Base-by-base conservation (phyloP, 2,329 filamentous ascomycete genomes). In the Taxawa tesnikishii region DNA sequence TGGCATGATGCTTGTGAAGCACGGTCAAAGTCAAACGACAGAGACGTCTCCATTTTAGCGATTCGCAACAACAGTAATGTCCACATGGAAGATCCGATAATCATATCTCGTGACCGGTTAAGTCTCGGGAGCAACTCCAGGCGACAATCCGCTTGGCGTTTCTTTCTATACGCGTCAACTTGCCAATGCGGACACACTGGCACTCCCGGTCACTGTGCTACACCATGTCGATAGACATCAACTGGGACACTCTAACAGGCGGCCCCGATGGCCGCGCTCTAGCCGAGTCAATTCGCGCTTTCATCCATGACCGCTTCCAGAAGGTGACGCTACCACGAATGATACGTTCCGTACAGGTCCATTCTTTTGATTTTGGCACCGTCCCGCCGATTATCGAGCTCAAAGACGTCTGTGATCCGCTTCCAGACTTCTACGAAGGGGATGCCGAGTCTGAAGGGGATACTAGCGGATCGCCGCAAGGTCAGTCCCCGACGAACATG, bases 221-320 rank as follows among this genome's bases (percentile, higher is more conserved):
- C 30, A 33, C 32, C 32, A 98, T 98, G 90, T 96, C 90, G 46
- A 88, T 98, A 64, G 87, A 96, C 53, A 79, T 98, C 55, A 85
- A 93, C 60, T 98, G 90, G 90, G 79, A 90, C 50, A 81, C 80
- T 40, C 73, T 96, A 51, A 96, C 88, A 14, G 78, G 76, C 40
- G 90, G 90, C 16, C 75, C 84, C 29, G 88, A 96, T 58, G 88
- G 90, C 34, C 70, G 77, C 42, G 81, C 75, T 33, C 75, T 94
- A 39, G 85, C 88, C 29, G 79, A 85, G 52, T 73, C 71, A 41
- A 93, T 98, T 58, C 82, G 88, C 43, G 76, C 78, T 48, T 98
- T 98, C 60, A 82, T 98, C 47, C 84, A 98, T 60, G 79, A 84
- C 53, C 90, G 87, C 50, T 98, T 98, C 59, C 90, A 98, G 60